A percentile compares a stretch with the other conserved stretches of the same genome.
Conservation (phyloP, 2,329 filamentous ascomycete genomes). For the Chrysosporium queenslandicum region DNA sequence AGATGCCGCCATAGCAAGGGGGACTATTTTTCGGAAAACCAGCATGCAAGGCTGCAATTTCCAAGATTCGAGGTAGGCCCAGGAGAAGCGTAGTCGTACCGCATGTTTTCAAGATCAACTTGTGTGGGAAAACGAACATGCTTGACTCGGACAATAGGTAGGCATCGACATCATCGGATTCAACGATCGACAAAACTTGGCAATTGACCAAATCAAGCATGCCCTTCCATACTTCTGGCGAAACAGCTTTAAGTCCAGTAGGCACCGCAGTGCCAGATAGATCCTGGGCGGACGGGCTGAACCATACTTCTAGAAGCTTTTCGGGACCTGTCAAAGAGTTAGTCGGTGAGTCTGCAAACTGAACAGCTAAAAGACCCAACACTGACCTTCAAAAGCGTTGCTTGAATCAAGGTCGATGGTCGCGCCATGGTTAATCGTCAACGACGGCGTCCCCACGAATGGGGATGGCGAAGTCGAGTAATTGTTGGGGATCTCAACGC, state of each 20-base stretch:
- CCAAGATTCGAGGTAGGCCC: conserved; percentile 79
- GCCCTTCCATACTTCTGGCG: conserved; percentile 76
- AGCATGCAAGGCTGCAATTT: conserved; percentile 77
- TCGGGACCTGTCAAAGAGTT: conserved; percentile 58
- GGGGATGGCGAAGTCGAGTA: conserved; percentile 74
- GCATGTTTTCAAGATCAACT: conserved; percentile 96
- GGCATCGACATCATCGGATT: conserved; percentile 88
- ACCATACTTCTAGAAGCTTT: conserved; percentile 98
- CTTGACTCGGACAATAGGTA: conserved; percentile 97
- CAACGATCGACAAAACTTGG: conserved; percentile 89
- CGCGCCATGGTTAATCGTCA: conserved; percentile 95
- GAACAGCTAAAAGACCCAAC: not conserved
- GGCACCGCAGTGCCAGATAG: conserved; percentile 61
- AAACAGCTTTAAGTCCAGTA: conserved; percentile 75
- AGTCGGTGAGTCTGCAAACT: not conserved
- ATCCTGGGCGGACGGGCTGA: conserved; percentile 65
- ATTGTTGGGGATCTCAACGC: conserved; percentile 66
- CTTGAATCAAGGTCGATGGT: conserved; percentile 84
- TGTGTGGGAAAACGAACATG: conserved; percentile 99
- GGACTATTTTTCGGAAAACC: conserved; percentile 79
- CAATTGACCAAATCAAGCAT: conserved; percentile 98
- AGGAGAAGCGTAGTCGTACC: conserved; percentile 89
- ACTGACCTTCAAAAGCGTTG: conserved; percentile 85
- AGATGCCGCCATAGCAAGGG: conserved; percentile 54
- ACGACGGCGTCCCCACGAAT: conserved; percentile 66